These are phyloP conservation scores for Obelidium mucronatum DNA, from an alignment of 192 early-diverging fungal species.

Conservation along the genomic window DNA sequence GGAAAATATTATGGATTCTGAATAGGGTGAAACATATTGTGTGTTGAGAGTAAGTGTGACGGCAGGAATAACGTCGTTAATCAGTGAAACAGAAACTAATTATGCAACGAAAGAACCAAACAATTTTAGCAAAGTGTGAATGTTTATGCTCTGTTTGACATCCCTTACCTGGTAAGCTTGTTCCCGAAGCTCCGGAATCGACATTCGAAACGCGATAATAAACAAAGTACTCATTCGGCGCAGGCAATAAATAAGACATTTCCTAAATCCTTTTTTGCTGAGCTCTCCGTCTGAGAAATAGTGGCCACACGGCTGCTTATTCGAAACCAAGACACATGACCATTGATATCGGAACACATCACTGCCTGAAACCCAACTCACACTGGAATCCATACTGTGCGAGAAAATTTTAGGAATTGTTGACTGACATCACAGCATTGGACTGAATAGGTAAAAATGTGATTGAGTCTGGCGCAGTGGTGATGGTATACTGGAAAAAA, in stretches of 20 bases:
- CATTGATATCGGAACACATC: neutral
- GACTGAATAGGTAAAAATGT: neutral
- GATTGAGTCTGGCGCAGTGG: neutral
- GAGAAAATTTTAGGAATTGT: neutral
- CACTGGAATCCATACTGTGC: too few species aligned
- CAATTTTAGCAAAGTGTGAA: too few species aligned
- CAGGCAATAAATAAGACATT: too few species aligned
- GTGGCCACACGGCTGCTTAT: neutral
- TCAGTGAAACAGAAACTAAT: neutral
- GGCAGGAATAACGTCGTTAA: neutral
- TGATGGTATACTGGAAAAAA: neutral
- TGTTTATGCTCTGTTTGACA: too few species aligned
- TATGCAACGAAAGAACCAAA: neutral
- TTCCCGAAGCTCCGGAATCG: too few species aligned
- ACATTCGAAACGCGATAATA: too few species aligned
- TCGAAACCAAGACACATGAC: neutral
- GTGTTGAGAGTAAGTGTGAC: neutral
- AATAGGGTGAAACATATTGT: slow-evolving; percentile 3
- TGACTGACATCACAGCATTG: neutral
- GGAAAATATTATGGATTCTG: neutral
- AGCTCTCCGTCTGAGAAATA: neutral
- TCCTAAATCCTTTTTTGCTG: too few species aligned
- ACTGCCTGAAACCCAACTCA: too few species aligned
- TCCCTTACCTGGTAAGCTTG: neutral
- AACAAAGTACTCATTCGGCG: too few species aligned